Percentiles rank a stretch among this genome's conserved stretches.
Conservation (phyloP, 495 filamentous ascomycete species). For the Lasiosphaeria miniovina region DNA sequence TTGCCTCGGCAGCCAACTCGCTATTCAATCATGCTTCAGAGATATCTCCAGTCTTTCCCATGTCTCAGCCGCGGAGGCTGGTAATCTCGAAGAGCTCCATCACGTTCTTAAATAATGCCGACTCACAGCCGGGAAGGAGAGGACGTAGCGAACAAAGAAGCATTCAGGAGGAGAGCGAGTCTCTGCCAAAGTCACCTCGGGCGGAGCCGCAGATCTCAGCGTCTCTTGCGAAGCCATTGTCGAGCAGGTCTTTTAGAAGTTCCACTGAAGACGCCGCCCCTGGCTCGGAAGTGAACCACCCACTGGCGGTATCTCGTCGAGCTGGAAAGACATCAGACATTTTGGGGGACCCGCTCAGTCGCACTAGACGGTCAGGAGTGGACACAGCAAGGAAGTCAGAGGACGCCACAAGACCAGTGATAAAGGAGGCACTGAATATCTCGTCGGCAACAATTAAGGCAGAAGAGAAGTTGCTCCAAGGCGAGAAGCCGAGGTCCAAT, state of each 20-base stretch:
- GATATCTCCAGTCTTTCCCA: neutral
- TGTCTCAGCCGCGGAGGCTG: slow-evolving; percentile 3
- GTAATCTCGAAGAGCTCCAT: slow-evolving; percentile 17
- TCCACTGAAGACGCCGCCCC: neutral
- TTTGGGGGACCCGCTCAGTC: neutral
- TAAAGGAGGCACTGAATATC: neutral
- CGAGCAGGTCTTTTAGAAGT: neutral
- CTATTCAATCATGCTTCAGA: neutral
- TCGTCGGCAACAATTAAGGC: neutral
- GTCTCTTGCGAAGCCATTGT: neutral
- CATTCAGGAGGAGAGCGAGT: neutral
- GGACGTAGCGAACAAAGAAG: neutral
- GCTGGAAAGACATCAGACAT: neutral
- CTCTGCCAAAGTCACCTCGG: neutral
- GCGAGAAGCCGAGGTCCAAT: slow-evolving; percentile 8
- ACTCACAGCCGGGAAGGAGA: neutral
- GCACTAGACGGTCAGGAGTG: neutral
- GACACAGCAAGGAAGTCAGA: neutral
- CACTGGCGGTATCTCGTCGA: neutral
- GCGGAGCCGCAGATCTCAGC: neutral
- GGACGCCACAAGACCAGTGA: neutral
- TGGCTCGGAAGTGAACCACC: too few relatives aligned
- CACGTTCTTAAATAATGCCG: slow-evolving; percentile 3
- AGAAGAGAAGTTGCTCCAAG: slow-evolving; percentile 1
- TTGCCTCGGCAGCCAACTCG: neutral